These are phyloP conservation scores for Imleria badia DNA, from an alignment of 768 basidiomycete species.

Conservation along the genomic window DNA sequence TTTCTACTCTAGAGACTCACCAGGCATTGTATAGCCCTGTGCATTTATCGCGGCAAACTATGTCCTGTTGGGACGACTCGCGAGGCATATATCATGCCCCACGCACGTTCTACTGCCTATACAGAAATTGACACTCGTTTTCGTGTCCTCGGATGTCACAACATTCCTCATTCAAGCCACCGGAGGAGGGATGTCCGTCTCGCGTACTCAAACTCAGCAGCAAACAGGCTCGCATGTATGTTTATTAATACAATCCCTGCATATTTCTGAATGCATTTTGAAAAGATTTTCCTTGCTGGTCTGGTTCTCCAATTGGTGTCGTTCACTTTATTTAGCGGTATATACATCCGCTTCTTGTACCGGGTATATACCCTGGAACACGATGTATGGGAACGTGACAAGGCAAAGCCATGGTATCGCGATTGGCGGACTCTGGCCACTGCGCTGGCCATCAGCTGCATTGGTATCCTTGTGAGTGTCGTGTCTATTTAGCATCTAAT, in stretches of 20 bases:
- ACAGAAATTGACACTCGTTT: slow-evolving; percentile 51
- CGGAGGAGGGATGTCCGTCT: slow-evolving; percentile 4
- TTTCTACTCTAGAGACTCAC: slow-evolving; percentile 11
- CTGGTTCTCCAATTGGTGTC: slow-evolving; percentile 56
- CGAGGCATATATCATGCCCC: slow-evolving; percentile 46
- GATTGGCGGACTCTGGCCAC: slow-evolving; percentile 61
- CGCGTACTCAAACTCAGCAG: slow-evolving; percentile 11
- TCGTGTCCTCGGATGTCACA: slow-evolving; percentile 60
- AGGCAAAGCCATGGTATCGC: slow-evolving; percentile 42
- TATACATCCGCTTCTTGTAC: slow-evolving; percentile 49
- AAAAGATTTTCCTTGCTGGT: slow-evolving; percentile 57
- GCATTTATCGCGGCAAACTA: slow-evolving; percentile 74
- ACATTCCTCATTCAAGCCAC: slow-evolving; percentile 66
- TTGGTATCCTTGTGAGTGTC: slow-evolving; percentile 58
- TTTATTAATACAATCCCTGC: not conserved
- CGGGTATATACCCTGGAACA: slow-evolving; percentile 40
- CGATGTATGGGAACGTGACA: slow-evolving; percentile 40
- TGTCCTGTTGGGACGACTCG: slow-evolving; percentile 61
- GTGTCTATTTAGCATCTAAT: not conserved
- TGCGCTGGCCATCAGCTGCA: slow-evolving; percentile 53
- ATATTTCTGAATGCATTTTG: slow-evolving; percentile 38
- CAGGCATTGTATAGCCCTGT: slow-evolving; percentile 48
- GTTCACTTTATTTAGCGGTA: slow-evolving; percentile 46
- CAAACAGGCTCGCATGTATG: slow-evolving; percentile 38
- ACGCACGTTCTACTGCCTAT: slow-evolving; percentile 50